These are phyloP conservation scores for Huntiella omanensis DNA, from an alignment of 2,329 filamentous ascomycete genomes.

Conservation along the genomic window DNA sequence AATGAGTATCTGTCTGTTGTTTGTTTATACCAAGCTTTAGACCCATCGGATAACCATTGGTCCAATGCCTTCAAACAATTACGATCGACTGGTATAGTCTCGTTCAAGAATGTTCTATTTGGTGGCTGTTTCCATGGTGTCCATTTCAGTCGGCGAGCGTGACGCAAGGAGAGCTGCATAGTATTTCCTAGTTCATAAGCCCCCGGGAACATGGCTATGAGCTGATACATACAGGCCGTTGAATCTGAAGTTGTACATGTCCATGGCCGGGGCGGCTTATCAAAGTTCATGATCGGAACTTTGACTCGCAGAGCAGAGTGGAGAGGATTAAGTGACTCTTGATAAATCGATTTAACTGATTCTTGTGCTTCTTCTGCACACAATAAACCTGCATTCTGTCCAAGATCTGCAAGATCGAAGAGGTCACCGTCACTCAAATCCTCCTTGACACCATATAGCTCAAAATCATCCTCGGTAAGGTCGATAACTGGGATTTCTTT, in stretches of 20 bases:
- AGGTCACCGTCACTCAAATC: neutral
- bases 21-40: neutral
- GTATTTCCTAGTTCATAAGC: neutral
- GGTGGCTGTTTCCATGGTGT: neutral
- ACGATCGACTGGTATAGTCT: neutral
- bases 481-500: neutral
- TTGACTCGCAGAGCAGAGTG: slow-evolving; percentile 16
- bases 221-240: neutral
- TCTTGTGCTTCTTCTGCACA: slow-evolving; percentile 2
- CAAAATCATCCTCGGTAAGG: neutral
- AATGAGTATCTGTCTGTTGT: neutral
- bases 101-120: neutral
- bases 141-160: neutral
- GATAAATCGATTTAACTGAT: slow-evolving; percentile 11
- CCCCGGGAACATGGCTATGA: neutral
- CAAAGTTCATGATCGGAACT: slow-evolving; percentile 17
- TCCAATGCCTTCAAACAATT: neutral
- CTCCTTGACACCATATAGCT: neutral
- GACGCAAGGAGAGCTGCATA: neutral
- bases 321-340: slow-evolving; percentile 16
- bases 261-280: slow-evolving; percentile 15
- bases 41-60: neutral
- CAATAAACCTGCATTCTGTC: neutral
- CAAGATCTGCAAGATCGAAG: no score
- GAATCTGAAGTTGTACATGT: neutral